A percentile compares a stretch with the other conserved stretches of the same genome.
These are phyloP conservation scores for Penicillium sp. DNA, from an alignment of 2,329 filamentous ascomycete genomes.

Conservation along the genomic window DNA sequence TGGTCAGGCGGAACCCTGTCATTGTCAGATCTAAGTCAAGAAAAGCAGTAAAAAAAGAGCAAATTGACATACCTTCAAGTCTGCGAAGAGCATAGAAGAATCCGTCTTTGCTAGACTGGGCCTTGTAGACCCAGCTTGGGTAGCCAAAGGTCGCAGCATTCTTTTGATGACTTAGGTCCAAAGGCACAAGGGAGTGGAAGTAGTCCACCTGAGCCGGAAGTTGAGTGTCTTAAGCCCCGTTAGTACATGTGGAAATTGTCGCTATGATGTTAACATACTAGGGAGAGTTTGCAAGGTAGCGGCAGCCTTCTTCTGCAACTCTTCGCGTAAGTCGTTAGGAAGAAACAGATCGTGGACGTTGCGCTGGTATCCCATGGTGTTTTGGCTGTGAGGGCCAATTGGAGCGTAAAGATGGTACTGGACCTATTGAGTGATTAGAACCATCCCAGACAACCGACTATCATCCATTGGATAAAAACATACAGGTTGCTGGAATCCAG, in stretches of 20 bases:
- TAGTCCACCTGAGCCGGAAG: conserved; percentile 75
- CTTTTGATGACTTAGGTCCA: conserved; percentile 79
- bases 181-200: conserved; percentile 86
- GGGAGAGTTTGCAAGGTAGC: conserved; percentile 81
- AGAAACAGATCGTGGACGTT: conserved; percentile 90
- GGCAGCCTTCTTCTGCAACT: conserved; percentile 83
- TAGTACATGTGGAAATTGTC: conserved; percentile 9
- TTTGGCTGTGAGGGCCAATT: conserved; percentile 76
- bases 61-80: conserved; percentile 63
- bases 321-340: conserved; percentile 79
- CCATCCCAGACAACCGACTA: neutral
- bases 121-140: conserved; percentile 93
- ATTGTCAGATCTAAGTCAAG: conserved; percentile 5
- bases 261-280: conserved; percentile 50
- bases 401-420: conserved; percentile 94
- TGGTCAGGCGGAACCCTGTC: conserved; percentile 77
- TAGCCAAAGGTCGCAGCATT: conserved; percentile 79
- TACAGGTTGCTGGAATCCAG: conserved; percentile 64
- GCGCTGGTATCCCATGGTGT: conserved; percentile 79
- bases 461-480: conserved; percentile 20
- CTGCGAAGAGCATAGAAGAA: conserved; percentile 83
- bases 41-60: neutral
- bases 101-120: conserved; percentile 82
- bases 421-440: conserved; percentile 49
- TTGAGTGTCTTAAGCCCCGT: conserved; percentile 56